These are phyloP conservation scores for Trichoderma koningiopsis DNA, from an alignment of 2,329 filamentous ascomycete species.

Conservation along the genomic window DNA sequence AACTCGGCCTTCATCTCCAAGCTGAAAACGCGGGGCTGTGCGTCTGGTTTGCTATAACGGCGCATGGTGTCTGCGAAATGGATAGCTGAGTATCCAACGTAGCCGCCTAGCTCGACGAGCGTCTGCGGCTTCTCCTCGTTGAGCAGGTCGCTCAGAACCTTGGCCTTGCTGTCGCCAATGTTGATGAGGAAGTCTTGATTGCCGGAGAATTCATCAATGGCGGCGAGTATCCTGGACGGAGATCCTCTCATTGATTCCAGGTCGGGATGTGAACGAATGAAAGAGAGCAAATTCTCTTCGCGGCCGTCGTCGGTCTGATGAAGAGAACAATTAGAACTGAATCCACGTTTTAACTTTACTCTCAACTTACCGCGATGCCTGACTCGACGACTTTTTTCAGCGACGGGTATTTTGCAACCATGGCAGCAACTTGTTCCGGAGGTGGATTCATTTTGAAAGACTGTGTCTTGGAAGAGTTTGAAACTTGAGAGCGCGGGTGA, in stretches of 20 bases:
- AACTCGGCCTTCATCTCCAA: constrained; percentile 76
- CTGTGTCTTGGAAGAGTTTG: neutral
- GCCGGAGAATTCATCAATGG: constrained; percentile 12
- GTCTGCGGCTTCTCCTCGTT: constrained; percentile 63
- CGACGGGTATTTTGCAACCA: constrained; percentile 14
- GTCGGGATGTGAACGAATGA: constrained; percentile 14
- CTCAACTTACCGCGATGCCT: constrained; percentile 1
- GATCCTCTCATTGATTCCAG: neutral
- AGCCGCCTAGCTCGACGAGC: constrained; percentile 80
- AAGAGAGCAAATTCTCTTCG: constrained; percentile 11
- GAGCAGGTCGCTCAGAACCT: constrained; percentile 70
- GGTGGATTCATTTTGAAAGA: neutral
- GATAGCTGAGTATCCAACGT: constrained; percentile 80
- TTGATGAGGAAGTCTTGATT: constrained; percentile 64
- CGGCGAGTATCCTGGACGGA: constrained; percentile 10
- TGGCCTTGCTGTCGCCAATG: constrained; percentile 73
- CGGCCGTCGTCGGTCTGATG: constrained; percentile 13
- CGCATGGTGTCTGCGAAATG: constrained; percentile 70
- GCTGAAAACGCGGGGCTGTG: constrained; percentile 68
- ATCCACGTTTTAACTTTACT: neutral
- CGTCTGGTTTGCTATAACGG: constrained; percentile 45
- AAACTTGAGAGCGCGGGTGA: neutral
- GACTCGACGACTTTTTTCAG: neutral
- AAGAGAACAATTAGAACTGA: neutral
- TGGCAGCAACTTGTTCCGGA: constrained; percentile 2